Base-by-base conservation (phyloP, 192 early-diverging fungal genomes). In the Phlyctochytrium planicorne region DNA sequence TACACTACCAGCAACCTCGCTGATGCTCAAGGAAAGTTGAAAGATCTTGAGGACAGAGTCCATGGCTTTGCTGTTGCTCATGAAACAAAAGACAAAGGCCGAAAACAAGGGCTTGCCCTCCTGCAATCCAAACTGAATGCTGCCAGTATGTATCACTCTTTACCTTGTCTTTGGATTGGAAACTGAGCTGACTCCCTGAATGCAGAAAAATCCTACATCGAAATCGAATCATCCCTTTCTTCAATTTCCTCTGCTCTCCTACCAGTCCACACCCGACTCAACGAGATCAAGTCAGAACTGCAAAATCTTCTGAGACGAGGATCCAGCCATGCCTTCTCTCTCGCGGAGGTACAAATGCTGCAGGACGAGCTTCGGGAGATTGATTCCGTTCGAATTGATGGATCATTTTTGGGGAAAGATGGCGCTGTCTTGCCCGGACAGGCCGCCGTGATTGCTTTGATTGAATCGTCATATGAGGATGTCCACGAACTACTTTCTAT, bases 401-500 rank as follows among this genome's bases (percentile, higher is more conserved):
- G 92, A 69, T 90, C 89, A 68, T 96, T 90, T 73, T 65, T 93
- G 34, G 78, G 85, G 10, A 72, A 70, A 25, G 79, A 89, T 68
- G 93, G 93, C 2, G 69, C 66, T 3, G 82, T 93, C 30, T 82
- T 90, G 2, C 71, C 88, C 27, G 94, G 94, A n/a, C 94, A 96
- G 50, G 77, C 91, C 6, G 84, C 87, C n/a, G 87, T 96, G 30
- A 88, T 91, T 25, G 87, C 85, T 0, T 70, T 96, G 24, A 59
- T 96, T 56, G 93, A 93, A 67, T 81, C 89, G 72, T 89, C 87
- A 70, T 94, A 89, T 65, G 92, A 92, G 53, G 85, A 89, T 36
- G 79, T 88, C 24, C 91, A 96, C 68, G 93, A 96, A 63, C 62
- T 93, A 31, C 74, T 93, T 73, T 91, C 84, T 3, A 82, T 87